Base-by-base conservation (phyloP, 2,329 filamentous ascomycete genomes). In the Metarhizium robertsii region DNA sequence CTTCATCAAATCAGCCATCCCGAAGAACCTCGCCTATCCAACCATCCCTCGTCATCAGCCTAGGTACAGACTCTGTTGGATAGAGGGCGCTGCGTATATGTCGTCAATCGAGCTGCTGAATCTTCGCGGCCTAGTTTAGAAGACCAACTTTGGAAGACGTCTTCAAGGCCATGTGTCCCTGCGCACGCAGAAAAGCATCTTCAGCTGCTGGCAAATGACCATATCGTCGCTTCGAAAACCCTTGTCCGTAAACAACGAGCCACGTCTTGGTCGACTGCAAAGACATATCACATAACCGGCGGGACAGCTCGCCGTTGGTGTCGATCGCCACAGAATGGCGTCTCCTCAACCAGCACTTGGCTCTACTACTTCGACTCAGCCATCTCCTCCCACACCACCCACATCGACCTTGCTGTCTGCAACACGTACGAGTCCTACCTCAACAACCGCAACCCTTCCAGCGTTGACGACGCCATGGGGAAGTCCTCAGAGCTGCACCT, bases 401-500 rank as follows among this genome's bases (percentile, higher is more conserved):
- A 36, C 25, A 32, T 30, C 52, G 29, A 46, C 20, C 6, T 13
- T 14, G 10, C 29, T 43, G 29, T 30, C 20, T 52, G 40, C 52
- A 16, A n/a, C 45, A 29, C 47, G 47, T 10, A 34, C 55, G 14
- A 52, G 42, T n/a, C 25, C 40, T 38, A 20, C 47, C 14, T 53
- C 56, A 13, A 56, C 57, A 11, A 59, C 56, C 32, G 58, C 59
- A 32, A 59, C 60, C 16, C 65, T 68, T 30, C 69, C 71, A 18
- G 68, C 71, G 29, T 68, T 73, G 65, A 72, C 69, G 34, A 72
- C 70, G 16, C 64, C 62, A 48, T 74, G 71, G 71, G 68, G 59
- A 34, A 67, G 57, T 6, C 71, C 71, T 11, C 55, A 58, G 43
- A 67, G 62, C 53, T 74, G 71, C 58, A 73, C 69, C 13, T 74